Evolutionary conservation across 805 yeast species (phyloP).

Genomic region (Metschnikowia picachoensis): DNA sequence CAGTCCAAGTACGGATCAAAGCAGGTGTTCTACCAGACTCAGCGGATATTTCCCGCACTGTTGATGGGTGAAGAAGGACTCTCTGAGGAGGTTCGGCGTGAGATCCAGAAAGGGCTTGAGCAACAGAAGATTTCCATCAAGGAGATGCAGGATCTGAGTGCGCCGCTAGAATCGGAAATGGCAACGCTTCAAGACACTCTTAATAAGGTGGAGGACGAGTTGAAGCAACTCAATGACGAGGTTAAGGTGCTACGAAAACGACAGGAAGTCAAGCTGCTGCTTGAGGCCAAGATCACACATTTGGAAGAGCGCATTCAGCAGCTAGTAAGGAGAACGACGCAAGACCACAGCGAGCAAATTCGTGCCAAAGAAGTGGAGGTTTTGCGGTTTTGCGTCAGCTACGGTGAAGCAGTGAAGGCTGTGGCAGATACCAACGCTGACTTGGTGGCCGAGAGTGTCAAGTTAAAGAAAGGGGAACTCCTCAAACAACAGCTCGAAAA

Average conservation of each 20-base stretch:
- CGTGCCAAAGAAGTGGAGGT: constrained; percentile 28
- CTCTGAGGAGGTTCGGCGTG: constrained; percentile 21
- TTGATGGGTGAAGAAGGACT: constrained; percentile 33
- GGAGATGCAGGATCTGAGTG: constrained; percentile 10
- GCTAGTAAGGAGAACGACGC: constrained; percentile 22
- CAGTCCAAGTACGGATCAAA: constrained; percentile 63
- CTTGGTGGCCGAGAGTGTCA: constrained; percentile 5
- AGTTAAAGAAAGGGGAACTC: constrained; percentile 13
- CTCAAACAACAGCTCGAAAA: constrained; percentile 13
- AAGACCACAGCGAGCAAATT: constrained; percentile 41
- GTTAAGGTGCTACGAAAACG: constrained; percentile 23
- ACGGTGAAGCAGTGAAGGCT: constrained; percentile 19
- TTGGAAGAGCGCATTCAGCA: constrained; percentile 11
- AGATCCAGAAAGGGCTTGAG: constrained; percentile 17
- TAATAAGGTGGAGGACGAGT: constrained; percentile 6
- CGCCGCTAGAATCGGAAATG: constrained; percentile 6
- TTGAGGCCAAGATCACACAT: constrained; percentile 25
- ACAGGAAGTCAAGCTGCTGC: constrained; percentile 24
- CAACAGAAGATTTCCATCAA: constrained; percentile 14
- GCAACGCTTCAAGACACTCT: constrained; percentile 4
- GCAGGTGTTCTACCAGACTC: constrained; percentile 46
- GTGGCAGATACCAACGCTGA: constrained; percentile 18
- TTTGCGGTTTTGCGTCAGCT: constrained; percentile 16
- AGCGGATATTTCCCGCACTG: constrained; percentile 27
- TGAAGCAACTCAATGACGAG: constrained; percentile 15